Percentiles rank a stretch among this genome's conserved stretches.
Evolutionary conservation across 352 stramenopile genomes (phyloP).

Genomic region (Phytophthora parvispora): DNA sequence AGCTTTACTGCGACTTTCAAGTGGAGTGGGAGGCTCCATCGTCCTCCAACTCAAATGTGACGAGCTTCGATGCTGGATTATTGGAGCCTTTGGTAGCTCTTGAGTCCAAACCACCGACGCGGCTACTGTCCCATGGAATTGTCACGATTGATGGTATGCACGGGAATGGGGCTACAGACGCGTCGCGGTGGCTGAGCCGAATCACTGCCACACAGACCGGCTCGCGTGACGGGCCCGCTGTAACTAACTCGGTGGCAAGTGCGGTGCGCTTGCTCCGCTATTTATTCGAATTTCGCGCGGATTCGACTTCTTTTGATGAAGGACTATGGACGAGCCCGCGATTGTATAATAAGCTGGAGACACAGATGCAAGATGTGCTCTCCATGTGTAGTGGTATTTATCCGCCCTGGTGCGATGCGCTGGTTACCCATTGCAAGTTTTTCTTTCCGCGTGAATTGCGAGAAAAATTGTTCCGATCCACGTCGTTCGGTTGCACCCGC

Average conservation of each 20-base stretch:
- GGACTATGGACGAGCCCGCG: constrained; percentile 76
- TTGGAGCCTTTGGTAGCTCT: constrained; percentile 25
- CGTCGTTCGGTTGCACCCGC: constrained; percentile 82
- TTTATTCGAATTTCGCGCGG: constrained; percentile 60
- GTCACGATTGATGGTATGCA: constrained; percentile 28
- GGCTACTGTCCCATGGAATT: constrained; percentile 29
- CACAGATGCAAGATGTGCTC: constrained; percentile 86
- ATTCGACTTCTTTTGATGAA: constrained; percentile 37
- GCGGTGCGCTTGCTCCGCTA: constrained; percentile 67
- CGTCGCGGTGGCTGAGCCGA: constrained; percentile 29
- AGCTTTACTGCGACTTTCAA: constrained; percentile 74
- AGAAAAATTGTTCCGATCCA: constrained; percentile 80
- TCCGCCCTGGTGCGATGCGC: constrained; percentile 76
- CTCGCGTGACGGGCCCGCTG: constrained; percentile 6
- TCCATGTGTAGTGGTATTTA: constrained; percentile 87
- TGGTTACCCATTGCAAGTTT: constrained; percentile 86
- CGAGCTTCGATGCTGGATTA: not conserved
- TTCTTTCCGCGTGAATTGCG: constrained; percentile 83
- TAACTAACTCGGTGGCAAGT: constrained; percentile 49
- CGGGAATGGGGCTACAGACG: constrained; percentile 23
- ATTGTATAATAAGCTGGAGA: constrained; percentile 84
- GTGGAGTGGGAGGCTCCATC: constrained; percentile 60
- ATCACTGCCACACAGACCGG: constrained; percentile 20
- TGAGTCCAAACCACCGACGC: constrained; percentile 12
- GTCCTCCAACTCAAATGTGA: constrained; percentile 3